phyloP scores from a whole-genome alignment of 441 rosid genomes.

The Aleurites moluccanus region DNA sequence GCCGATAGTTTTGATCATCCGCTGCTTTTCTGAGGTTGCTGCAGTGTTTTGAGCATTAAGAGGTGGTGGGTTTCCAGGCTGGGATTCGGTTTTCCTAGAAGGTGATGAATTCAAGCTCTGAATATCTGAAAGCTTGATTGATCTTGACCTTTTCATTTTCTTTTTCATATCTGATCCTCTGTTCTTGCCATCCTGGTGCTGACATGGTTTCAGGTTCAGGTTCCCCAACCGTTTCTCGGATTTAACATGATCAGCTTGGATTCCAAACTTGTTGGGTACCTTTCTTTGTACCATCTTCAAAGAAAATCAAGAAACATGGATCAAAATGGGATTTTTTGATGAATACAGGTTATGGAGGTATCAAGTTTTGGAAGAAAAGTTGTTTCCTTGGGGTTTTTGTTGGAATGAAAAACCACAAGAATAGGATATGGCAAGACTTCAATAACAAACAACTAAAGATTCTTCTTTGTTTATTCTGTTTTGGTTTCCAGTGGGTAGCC shows the following conservation, averaged over 20 bases:
- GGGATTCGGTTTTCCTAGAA: conserved; percentile 33
- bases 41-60: conserved; percentile 13
- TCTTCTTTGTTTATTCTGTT: conserved; percentile 17
- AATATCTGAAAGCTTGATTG: conserved; percentile 49
- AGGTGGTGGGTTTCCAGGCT: conserved; percentile 55
- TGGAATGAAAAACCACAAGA: neutral
- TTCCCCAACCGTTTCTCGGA: conserved; percentile 47
- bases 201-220: conserved; percentile 41
- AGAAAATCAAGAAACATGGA: conserved; percentile 35
- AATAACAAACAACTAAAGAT: conserved; percentile 25
- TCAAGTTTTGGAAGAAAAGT: conserved; percentile 32
- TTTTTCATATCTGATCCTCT: conserved; percentile 64
- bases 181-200: conserved; percentile 53
- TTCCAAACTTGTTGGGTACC: conserved; percentile 50
- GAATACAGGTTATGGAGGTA: no score
- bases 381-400: conserved; percentile 6
- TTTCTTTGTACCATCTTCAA: conserved; percentile 80
- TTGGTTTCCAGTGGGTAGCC: conserved; percentile 22
- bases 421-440: conserved; percentile 12
- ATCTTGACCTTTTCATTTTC: conserved; percentile 72
- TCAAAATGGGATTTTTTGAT: no score
- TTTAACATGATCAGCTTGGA: conserved; percentile 48
- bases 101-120: conserved; percentile 36
- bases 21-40: conserved; percentile 37
- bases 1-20: conserved; percentile 32